phyloP scores from a whole-genome alignment of 768 basidiomycete genomes.

The Candolleomyces efflorescens region DNA sequence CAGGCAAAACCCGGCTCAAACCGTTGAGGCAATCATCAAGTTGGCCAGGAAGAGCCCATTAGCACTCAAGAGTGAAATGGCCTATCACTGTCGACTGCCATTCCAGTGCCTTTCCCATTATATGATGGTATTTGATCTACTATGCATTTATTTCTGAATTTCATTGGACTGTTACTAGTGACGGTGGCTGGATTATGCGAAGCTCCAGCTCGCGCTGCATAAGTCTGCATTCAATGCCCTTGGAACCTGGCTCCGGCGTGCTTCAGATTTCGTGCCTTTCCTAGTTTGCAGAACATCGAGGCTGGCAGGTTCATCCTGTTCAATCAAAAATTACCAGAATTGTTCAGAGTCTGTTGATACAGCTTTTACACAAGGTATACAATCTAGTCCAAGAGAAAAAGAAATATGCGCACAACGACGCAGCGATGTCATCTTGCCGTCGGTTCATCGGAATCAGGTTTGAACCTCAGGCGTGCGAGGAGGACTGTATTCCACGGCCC shows the following conservation, averaged over 20 bases:
- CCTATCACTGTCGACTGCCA: slow-evolving; percentile 82
- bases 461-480: slow-evolving; percentile 62
- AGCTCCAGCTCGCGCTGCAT: too few relatives aligned
- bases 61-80: slow-evolving; percentile 71
- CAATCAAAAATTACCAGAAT: neutral
- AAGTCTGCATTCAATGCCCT: too few relatives aligned
- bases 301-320: neutral
- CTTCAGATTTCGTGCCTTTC: too few relatives aligned
- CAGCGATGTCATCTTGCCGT: slow-evolving; percentile 23
- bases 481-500: slow-evolving; percentile 54
- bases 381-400: neutral
- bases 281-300: too few relatives aligned
- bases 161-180: too few relatives aligned
- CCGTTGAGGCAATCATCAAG: slow-evolving; percentile 39
- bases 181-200: too few relatives aligned
- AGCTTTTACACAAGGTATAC: neutral
- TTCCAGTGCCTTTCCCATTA: too few relatives aligned
- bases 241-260: too few relatives aligned
- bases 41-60: slow-evolving; percentile 53
- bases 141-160: too few relatives aligned
- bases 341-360: neutral
- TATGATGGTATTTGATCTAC: too few relatives aligned
- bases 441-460: slow-evolving; percentile 53
- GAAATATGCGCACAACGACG: neutral
- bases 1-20: slow-evolving; percentile 33